Percentiles rank a stretch among this genome's conserved stretches.
Conservation (phyloP, 208 protist species). For the Leishmania mexicana region DNA sequence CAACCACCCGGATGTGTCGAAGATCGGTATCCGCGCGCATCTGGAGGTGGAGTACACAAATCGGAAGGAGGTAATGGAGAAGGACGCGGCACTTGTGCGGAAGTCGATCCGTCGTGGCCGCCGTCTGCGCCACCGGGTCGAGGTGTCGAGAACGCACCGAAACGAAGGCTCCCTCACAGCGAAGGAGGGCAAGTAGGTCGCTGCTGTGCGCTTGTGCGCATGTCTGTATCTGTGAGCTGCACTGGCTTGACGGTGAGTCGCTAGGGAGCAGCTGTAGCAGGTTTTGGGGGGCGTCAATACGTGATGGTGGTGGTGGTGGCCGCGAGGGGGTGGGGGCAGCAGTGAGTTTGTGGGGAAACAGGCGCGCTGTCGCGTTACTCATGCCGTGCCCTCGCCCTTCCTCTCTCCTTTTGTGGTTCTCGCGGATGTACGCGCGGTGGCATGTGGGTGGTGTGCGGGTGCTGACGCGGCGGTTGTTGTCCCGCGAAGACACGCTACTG, state of each 20-base stretch:
- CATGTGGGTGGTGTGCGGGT: neutral
- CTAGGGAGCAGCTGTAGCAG: no score
- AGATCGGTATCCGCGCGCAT: conserved; percentile 88
- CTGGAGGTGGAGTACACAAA: conserved; percentile 85
- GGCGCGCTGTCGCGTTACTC: neutral
- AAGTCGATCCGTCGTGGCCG: conserved; percentile 68
- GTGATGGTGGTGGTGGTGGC: neutral
- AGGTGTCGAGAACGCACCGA: conserved; percentile 75
- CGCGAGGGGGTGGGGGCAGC: neutral
- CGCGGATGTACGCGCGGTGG: neutral
- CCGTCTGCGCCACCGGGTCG: conserved; percentile 77
- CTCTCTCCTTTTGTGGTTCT: neutral
- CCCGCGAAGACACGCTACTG: neutral
- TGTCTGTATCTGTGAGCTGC: neutral
- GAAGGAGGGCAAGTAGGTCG: conserved; percentile 18
- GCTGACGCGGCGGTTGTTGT: neutral
- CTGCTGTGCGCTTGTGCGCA: neutral
- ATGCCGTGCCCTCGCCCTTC: neutral
- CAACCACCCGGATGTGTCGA: conserved; percentile 79
- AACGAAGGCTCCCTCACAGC: conserved; percentile 52
- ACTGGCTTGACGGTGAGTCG: neutral
- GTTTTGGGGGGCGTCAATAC: neutral
- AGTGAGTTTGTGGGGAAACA: neutral
- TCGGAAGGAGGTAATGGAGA: conserved; percentile 71
- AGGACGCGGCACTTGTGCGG: conserved; percentile 77